phyloP scores from a whole-genome alignment of 768 basidiomycete species.

The Mycena chlorophos region DNA sequence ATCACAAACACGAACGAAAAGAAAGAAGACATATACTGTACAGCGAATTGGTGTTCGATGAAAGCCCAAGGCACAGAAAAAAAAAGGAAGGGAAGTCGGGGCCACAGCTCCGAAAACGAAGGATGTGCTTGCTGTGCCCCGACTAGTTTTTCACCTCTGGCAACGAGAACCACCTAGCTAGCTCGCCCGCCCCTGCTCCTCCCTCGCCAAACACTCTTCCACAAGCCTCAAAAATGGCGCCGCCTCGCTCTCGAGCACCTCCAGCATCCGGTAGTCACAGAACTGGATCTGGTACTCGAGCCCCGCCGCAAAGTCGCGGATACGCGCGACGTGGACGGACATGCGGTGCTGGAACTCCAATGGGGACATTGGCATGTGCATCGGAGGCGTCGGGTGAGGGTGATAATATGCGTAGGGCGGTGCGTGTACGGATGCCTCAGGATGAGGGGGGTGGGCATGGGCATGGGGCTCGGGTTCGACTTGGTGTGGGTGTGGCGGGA shows the following conservation, averaged over 20 bases:
- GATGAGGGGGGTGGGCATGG: neutral
- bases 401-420: neutral
- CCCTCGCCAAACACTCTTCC: conserved; percentile 40
- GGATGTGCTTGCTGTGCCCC: too few species aligned
- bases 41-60: too few species aligned
- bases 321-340: conserved; percentile 42
- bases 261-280: conserved; percentile 44
- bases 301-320: conserved; percentile 47
- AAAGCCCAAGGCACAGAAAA: too few species aligned
- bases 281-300: conserved; percentile 50
- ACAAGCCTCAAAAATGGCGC: conserved; percentile 40
- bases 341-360: conserved; percentile 34
- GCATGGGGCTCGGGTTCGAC: too few species aligned
- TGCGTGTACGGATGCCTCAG: neutral
- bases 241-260: conserved; percentile 43
- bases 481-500: too few species aligned
- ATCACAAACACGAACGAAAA: too few species aligned
- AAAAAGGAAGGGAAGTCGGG: too few species aligned
- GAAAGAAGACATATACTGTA: too few species aligned
- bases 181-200: conserved; percentile 33
- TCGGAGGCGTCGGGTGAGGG: neutral
- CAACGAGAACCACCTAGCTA: neutral
- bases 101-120: too few species aligned
- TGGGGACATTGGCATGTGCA: neutral
- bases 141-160: neutral